Evolutionary conservation across 2,329 filamentous ascomycete genomes (phyloP).

Genomic region (Myriosclerotinia scirpicola): DNA sequence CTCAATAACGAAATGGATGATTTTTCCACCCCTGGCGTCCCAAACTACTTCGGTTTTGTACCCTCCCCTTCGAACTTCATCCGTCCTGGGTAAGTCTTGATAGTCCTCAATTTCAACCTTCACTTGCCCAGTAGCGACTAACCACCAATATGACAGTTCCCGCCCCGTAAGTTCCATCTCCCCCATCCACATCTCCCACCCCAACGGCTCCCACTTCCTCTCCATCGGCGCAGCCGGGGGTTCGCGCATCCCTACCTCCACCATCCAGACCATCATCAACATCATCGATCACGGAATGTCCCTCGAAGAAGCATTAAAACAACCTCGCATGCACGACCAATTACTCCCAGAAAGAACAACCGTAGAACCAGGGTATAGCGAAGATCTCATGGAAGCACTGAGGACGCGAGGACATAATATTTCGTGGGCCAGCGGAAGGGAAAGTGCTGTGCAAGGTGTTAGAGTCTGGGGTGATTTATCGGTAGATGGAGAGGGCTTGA

Average conservation of each 20-base stretch:
- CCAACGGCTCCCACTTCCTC: constrained; percentile 65
- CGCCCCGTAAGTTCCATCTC: constrained; percentile 81
- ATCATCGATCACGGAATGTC: constrained; percentile 64
- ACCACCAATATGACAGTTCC: constrained; percentile 56
- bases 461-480: constrained; percentile 64
- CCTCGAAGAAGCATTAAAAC: constrained; percentile 59
- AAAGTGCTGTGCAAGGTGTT: constrained; percentile 72
- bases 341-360: constrained; percentile 67
- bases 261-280: constrained; percentile 71
- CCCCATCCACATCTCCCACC: constrained; percentile 60
- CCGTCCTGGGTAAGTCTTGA: constrained; percentile 44
- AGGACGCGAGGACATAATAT: constrained; percentile 67
- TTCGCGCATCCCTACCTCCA: constrained; percentile 78
- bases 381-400: constrained; percentile 63
- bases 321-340: constrained; percentile 78
- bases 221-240: constrained; percentile 77
- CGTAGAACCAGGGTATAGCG: constrained; percentile 70
- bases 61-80: constrained; percentile 81
- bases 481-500: constrained; percentile 72
- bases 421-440: constrained; percentile 61
- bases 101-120: too few relatives aligned
- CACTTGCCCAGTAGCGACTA: not conserved
- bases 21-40: constrained; percentile 77
- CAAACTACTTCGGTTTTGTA: constrained; percentile 82
- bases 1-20: constrained; percentile 65